Base-by-base conservation (phyloP, 371 early-diverging fungal genomes). In the Nematocida homosporus region DNA sequence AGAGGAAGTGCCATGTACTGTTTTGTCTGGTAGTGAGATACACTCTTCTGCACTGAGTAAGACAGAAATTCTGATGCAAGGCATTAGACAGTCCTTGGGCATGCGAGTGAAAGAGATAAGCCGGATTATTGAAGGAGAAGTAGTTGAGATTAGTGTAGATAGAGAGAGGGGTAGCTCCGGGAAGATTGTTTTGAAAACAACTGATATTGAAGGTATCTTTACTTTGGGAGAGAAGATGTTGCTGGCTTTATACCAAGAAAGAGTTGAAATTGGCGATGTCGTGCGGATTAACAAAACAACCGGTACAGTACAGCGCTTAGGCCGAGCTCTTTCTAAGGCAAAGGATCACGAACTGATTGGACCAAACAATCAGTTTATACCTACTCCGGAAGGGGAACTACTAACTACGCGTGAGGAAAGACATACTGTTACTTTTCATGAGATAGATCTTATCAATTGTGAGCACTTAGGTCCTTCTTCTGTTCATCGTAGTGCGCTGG, bases 141-240 rank as follows among this genome's bases (percentile, higher is more conserved):
- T 99, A 10, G 94, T 95, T 8, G 94, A 97, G 82, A 90, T 97
- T 47, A 91, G 92, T 79, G 89, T 93, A 77, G 95, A 94, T 79
- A 87, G 93, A 64, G 88, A 90, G n/a, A 88, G 89, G 51, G 91
- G 91, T 3, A 91, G 91, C 4, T 92, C 85, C 0, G 93, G 93
- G n/a, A 94, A 94, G 82, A 84, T 99, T 65, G 92, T 93, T 50
- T 82, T 97, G 40, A 97, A 97, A 85, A 99, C 99, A 25, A 93
- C 93, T 29, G 97, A 99, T 65, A 95, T 97, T 95, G 99, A 99
- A 85, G 95, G 97, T 25, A 89, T 93, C 54, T 97, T 95, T 83
- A 95, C 95, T 80, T 85, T 97, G 77, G 97, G 97, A 2, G 89
- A 90, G 67, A 95, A 94, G 86, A 95, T 99, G 94, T 91, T 94